Evolutionary conservation across 371 early-diverging fungal species (phyloP), one percentile per base, ranked within the genome.

Genomic region (Mortierella sp.): DNA sequence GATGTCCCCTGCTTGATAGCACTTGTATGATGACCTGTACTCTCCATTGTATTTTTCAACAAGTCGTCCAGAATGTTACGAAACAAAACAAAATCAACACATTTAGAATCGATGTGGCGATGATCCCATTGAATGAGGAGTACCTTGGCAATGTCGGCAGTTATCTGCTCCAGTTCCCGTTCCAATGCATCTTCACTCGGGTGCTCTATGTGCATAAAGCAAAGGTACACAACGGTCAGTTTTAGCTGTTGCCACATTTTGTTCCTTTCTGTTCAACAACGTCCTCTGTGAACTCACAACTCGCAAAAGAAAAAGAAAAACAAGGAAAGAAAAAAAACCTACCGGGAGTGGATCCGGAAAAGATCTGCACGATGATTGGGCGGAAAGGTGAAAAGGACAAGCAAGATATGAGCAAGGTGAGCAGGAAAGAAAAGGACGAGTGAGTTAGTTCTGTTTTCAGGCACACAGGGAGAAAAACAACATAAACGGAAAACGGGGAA

Each of bases 301-400:
- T 70, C 28, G 16, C 19, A n/a, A 26, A n/a, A 44, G 3, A 69
- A 26, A 64, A 53, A 6, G 2, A 24, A 21, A 9, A 44, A 57
- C 46, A 64, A 69, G 50, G 26, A 48, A 11, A 13, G 34, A 14
- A 37, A 69, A 26, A 57, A n/a, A 14, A 79, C 86, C 64, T 86
- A 86, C 86, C 86, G 69, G 86, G 81, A 46, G 86, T 86, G 64
- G 79, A 79, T 86, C 82, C 82, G 79, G 76, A 69, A 64, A 86
- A 86, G 50, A 86, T 86, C 86, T 86, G 53, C 26, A 44, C 48
- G 44, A 44, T 77, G 80, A 76, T 77, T 79, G 79, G 77, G 55
- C 14, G 59, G n/a, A 31, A 11, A 31, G 34, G 16, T 64, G 67
- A 70, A 55, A 70, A 48, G 54, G 69, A 44, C 48, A 64, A 8